These are phyloP conservation scores for Pseudogymnoascus sp. DNA, from an alignment of 2,329 filamentous ascomycete genomes.

Conservation along the genomic window DNA sequence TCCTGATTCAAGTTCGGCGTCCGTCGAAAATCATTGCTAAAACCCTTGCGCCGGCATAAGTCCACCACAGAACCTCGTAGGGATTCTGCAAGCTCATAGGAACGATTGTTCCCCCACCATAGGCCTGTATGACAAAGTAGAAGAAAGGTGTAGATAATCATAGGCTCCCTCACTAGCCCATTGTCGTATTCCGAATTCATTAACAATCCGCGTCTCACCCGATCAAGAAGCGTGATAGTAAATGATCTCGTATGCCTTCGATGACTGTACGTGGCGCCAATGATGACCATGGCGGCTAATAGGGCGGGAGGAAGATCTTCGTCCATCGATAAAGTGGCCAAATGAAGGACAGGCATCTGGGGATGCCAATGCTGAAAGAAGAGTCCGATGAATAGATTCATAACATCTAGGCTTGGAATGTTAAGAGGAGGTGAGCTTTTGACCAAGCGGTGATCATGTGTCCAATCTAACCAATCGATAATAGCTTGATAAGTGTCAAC, in stretches of 20 bases:
- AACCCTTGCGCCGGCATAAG: not conserved
- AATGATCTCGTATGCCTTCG: conserved; percentile 19
- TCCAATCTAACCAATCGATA: conserved; percentile 5
- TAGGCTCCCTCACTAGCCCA: conserved; percentile 17
- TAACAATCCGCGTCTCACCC: conserved; percentile 19
- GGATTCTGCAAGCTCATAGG: conserved; percentile 19
- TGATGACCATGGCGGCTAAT: conserved; percentile 18
- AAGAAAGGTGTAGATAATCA: conserved; percentile 21
- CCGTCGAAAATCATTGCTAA: not conserved
- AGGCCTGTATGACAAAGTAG: conserved; percentile 19
- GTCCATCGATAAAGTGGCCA: conserved; percentile 19
- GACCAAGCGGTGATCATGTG: not conserved
- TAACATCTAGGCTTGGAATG: conserved; percentile 16
- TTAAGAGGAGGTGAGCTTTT: not conserved
- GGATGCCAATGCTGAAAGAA: conserved; percentile 21
- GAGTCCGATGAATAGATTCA: conserved; percentile 21
- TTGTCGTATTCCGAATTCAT: conserved; percentile 18
- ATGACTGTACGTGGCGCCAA: conserved; percentile 20
- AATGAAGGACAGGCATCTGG: conserved; percentile 22
- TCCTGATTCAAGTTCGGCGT: not conserved
- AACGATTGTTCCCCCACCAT: conserved; percentile 22
- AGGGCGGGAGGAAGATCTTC: conserved; percentile 19
- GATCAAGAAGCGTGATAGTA: conserved; percentile 19
- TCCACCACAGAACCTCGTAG: conserved; percentile 18
- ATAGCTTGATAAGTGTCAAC: conserved; percentile 14